Base-by-base conservation (phyloP, 2,329 filamentous ascomycete species). In the Nemania abortiva region DNA sequence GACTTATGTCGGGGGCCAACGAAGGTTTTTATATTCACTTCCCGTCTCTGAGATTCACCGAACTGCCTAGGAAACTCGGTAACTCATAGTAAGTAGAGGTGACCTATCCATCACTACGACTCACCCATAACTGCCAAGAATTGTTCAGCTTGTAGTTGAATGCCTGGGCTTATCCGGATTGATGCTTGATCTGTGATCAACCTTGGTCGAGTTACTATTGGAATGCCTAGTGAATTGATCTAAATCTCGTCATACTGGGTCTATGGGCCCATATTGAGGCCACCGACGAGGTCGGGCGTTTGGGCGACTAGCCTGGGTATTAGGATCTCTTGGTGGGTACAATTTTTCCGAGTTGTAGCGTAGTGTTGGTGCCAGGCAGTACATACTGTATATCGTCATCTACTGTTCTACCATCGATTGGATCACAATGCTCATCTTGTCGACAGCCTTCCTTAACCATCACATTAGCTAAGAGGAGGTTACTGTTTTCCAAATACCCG, bases 1-100 rank as follows among this genome's bases (percentile, higher is more conserved):
- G 3, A 11, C 22, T 42, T 15, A 27, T 6, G 13, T 54, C 18
- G 57, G 53, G 63, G 31, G 13, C 3, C 49, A n/a, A n/a, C 18
- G 20, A 29, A 37, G 63, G 45, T 58, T 69, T 69, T 50, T 66
- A 69, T 69, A 69, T 58, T 56, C 58, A 1, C 55, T 66, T 54
- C 15, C 1, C 15, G 2, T 27, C 31, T n/a, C 22, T 13, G 42
- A 20, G 42, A 27, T 0, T 3, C n/a, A 9, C 6, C 6, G 13
- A 13, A 2, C 24, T 18, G 11, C 24, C 3, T n/a, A 0, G 4
- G 9, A 13, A 58, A 57, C 34, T 27, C 18, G 15, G 45, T 54
- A 31, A 3, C 18, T 45, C 13, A 9, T 45, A 27, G 7, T 34
- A 13, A 24, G 4, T 10, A 13, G 60, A 31, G 22, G 56, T 22